These are phyloP conservation scores for Malassezia arunalokei DNA, from an alignment of 1,284 basidiomycete genomes.

Conservation along the genomic window DNA sequence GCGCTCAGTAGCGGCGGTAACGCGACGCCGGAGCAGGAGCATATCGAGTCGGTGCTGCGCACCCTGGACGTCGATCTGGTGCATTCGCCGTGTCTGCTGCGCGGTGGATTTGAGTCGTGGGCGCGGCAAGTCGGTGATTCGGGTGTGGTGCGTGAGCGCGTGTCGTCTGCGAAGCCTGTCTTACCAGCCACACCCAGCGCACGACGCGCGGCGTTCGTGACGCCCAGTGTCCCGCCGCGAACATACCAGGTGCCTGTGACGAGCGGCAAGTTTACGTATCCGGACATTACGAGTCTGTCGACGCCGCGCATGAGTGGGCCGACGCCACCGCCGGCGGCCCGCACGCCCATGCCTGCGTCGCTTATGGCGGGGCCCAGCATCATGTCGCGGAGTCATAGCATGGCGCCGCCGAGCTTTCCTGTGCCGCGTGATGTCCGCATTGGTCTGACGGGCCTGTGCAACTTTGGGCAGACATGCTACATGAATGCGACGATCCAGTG, in stretches of 20 bases:
- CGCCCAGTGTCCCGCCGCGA: constrained; percentile 2
- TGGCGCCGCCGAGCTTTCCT: background rate
- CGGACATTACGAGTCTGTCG: background rate
- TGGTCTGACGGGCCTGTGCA: constrained; percentile 41
- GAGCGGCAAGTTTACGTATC: background rate
- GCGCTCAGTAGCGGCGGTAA: constrained; percentile 47
- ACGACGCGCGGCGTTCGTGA: background rate
- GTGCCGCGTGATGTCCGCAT: constrained; percentile 20
- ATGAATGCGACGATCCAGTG: constrained; percentile 46
- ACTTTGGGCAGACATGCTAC: constrained; percentile 46
- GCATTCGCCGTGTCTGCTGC: constrained; percentile 66
- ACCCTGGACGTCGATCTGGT: constrained; percentile 51
- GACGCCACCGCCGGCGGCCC: constrained; percentile 1
- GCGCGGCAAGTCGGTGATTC: constrained; percentile 55
- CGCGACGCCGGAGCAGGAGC: constrained; percentile 7
- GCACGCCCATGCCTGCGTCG: constrained; percentile 1
- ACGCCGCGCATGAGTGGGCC: background rate
- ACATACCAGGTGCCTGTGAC: background rate
- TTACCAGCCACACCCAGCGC: constrained; percentile 1
- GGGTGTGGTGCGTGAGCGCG: constrained; percentile 47
- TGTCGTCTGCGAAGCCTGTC: constrained; percentile 1
- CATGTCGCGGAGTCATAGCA: background rate
- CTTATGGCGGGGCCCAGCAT: background rate
- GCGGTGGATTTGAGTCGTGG: constrained; percentile 80
- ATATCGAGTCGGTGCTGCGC: constrained; percentile 47